Percentiles rank a stretch among this genome's conserved stretches.
These are phyloP conservation scores for Citrullus mucosospermus DNA, from an alignment of 306 rosid genomes.

Conservation along the genomic window DNA sequence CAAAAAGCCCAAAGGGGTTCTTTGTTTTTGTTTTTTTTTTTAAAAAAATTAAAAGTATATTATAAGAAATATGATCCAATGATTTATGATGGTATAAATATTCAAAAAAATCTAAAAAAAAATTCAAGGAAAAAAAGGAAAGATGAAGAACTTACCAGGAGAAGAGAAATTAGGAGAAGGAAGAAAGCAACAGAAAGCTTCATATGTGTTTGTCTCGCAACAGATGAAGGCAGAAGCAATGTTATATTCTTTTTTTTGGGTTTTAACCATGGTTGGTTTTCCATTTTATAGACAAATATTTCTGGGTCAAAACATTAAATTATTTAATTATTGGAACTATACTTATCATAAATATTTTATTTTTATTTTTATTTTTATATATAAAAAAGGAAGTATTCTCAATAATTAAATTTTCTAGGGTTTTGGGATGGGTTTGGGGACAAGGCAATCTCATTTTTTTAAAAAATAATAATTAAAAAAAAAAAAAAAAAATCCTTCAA, in stretches of 20 bases:
- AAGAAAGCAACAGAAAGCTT: conserved; percentile 1
- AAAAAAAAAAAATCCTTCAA: neutral
- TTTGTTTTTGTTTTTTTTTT: no score
- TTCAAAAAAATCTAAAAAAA: no score
- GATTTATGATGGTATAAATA: no score
- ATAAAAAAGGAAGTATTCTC: neutral
- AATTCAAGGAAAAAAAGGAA: no score
- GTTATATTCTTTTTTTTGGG: neutral
- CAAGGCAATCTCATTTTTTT: neutral
- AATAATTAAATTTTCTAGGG: neutral
- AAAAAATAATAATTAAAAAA: neutral
- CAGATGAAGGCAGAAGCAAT: neutral
- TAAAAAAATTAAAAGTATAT: no score
- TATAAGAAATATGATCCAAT: no score
- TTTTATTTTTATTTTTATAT: neutral
- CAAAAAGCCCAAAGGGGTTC: no score
- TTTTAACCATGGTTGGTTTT: neutral
- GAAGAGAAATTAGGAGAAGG: conserved; percentile 9
- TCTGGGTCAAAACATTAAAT: conserved; percentile 2
- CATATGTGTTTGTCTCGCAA: neutral
- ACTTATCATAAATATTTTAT: neutral
- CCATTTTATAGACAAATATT: conserved; percentile 1
- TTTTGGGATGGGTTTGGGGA: neutral
- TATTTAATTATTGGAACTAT: neutral
- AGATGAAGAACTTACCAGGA: conserved; percentile 9